Base-by-base conservation (phyloP, 352 stramenopile genomes). In the Elongisporangium undulatum region DNA sequence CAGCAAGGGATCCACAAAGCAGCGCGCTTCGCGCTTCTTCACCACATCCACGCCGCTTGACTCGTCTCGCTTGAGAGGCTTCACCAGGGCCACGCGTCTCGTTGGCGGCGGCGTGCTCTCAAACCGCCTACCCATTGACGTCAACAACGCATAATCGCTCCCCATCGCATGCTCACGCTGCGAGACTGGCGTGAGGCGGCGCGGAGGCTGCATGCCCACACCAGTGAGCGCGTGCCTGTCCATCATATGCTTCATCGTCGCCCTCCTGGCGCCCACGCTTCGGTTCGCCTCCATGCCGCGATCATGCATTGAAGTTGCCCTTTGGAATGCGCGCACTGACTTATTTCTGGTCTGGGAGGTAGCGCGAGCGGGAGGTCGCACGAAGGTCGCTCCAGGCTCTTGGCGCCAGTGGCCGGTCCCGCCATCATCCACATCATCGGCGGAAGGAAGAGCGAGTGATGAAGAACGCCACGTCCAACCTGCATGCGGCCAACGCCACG, bases 401-500 rank as follows among this genome's bases (percentile, higher is more conserved):
- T 56, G 52, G 52, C 52, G n/a, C 52, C 52, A 56, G 22, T 56
- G 23, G 52, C 52, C 19, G 52, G 52, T 56, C 52, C 20, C 22
- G 52, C 12, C 34, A 45, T 45, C 34, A 8, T 10, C 34, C 7
- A 4, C 34, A 45, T 45, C 34, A 8, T 8, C 26, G 9, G 26
- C 26, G 26, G 26, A 38, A 41, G 52, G 17, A 26, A 38, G 52
- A 41, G 26, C 20, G 50, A 55, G 58, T 62, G 38, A 72, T 75
- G 61, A 73, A 72, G 54, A 82, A 80, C 63, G 62, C 69, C 39
- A 59, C 76, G 49, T 88, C 79, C 29, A 92, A 92, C 58, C 71
- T 92, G 60, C 83, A 92, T 66, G 83, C 83, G 24, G 83, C 83
- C 54, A 92, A 92, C 72, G 83, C 83, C 48, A 90, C 81, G 49